Evolutionary conservation across 257 asterid genomes (phyloP).

Genomic region (Solanum piurae): DNA sequence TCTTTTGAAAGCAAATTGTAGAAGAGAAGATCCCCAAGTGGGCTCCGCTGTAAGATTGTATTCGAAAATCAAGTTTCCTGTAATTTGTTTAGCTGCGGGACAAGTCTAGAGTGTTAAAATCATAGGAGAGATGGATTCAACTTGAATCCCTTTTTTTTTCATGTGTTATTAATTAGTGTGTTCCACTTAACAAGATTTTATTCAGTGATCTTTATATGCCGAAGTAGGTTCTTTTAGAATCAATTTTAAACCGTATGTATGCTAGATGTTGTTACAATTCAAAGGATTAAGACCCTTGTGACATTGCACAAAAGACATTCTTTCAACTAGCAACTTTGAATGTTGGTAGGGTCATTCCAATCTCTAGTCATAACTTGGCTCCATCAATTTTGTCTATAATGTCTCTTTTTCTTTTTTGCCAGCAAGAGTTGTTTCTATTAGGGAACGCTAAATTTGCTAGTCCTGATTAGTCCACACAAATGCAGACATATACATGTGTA

Average conservation of each 20-base stretch:
- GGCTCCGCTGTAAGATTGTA: not conserved
- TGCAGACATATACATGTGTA: not conserved
- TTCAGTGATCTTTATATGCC: not conserved
- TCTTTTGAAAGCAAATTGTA: not conserved
- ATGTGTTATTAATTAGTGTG: not conserved
- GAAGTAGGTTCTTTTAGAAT: not conserved
- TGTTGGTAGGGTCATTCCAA: not conserved
- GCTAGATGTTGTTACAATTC: not conserved
- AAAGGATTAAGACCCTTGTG: not conserved
- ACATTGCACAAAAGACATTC: not conserved
- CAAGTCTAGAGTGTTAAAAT: not conserved
- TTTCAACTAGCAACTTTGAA: not conserved
- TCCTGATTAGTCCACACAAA: not conserved
- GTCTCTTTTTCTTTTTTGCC: not conserved
- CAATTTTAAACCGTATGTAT: not conserved
- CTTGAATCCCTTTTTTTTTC: not conserved
- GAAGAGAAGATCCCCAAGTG: not conserved
- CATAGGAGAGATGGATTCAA: not conserved
- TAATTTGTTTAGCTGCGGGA: not conserved
- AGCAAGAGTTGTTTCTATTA: not conserved
- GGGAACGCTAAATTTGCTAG: not conserved
- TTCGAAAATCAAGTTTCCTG: not conserved
- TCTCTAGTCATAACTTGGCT: not conserved
- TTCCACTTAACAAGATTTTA: not conserved
- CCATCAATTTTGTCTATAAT: not conserved